phyloP scores from a whole-genome alignment of 306 rosid species.

The Citrullus colocynthis region DNA sequence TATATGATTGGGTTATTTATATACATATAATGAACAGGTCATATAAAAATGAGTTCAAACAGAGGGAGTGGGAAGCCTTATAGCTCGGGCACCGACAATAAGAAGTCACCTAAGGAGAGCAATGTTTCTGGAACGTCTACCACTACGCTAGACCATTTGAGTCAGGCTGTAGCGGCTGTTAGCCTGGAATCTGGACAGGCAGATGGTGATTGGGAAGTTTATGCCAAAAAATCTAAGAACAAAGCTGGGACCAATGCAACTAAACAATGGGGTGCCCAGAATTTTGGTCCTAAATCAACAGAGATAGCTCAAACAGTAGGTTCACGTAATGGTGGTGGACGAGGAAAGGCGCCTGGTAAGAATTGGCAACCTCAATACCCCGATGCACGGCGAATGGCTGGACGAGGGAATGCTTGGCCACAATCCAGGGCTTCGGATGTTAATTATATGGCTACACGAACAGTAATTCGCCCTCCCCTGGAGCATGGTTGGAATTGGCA shows the following conservation, averaged over 20 bases:
- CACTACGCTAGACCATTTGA: conserved; percentile 31
- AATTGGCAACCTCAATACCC: conserved; percentile 20
- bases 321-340: conserved; percentile 18
- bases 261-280: conserved; percentile 29
- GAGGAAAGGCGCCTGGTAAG: conserved; percentile 24
- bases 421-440: conserved; percentile 22
- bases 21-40: neutral
- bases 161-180: conserved; percentile 31
- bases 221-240: conserved; percentile 48
- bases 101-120: conserved; percentile 29
- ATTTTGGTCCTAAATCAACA: conserved; percentile 28
- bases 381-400: conserved; percentile 29
- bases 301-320: conserved; percentile 26
- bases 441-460: conserved; percentile 14
- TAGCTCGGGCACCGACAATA: neutral
- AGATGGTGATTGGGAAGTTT: conserved; percentile 68
- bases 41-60: conserved; percentile 30
- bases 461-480: conserved; percentile 46
- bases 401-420: conserved; percentile 36
- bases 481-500: conserved; percentile 81
- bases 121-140: conserved; percentile 9
- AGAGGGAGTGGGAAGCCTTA: conserved; percentile 29
- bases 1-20: neutral
- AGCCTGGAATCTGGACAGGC: conserved; percentile 24
- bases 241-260: conserved; percentile 51